Evolutionary conservation across 75 land plant species (phyloP).

Genomic region (Cupressus sempervirens): DNA sequence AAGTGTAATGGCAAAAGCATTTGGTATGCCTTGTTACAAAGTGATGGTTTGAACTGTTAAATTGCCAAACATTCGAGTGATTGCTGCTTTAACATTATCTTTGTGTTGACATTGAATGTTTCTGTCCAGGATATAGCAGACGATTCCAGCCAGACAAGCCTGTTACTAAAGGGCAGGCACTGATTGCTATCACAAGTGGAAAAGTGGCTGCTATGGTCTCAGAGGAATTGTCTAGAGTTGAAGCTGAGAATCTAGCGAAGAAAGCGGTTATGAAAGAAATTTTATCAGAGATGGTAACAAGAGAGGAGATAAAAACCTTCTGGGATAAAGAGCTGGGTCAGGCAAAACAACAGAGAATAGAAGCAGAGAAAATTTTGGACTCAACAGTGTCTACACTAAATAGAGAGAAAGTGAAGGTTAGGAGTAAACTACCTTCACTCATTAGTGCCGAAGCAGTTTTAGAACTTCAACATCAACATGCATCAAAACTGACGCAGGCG

Average conservation of each 20-base stretch:
- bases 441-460: slow-evolving; percentile 61
- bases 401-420: slow-evolving; percentile 35
- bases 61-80: not conserved
- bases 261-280: slow-evolving; percentile 58
- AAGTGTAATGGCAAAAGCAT: slow-evolving; percentile 71
- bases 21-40: slow-evolving; percentile 46
- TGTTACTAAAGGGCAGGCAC: slow-evolving; percentile 88
- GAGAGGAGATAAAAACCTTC: slow-evolving; percentile 45
- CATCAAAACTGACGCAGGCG: slow-evolving; percentile 46
- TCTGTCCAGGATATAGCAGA: slow-evolving; percentile 64
- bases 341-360: slow-evolving; percentile 32
- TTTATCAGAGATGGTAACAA: slow-evolving; percentile 49
- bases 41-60: not conserved
- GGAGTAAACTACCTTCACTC: slow-evolving; percentile 26
- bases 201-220: slow-evolving; percentile 55
- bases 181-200: slow-evolving; percentile 72
- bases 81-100: not conserved
- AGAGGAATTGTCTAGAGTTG: slow-evolving; percentile 66
- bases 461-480: slow-evolving; percentile 57
- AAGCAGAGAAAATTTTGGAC: slow-evolving; percentile 35
- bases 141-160: slow-evolving; percentile 86
- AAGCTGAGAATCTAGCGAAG: slow-evolving; percentile 66
- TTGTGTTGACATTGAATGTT: not conserved
- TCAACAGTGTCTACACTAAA: slow-evolving; percentile 42
- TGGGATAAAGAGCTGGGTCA: slow-evolving; percentile 55